Conservation (phyloP, 805 yeast genomes). For the Saccharomycopsis olivae region DNA sequence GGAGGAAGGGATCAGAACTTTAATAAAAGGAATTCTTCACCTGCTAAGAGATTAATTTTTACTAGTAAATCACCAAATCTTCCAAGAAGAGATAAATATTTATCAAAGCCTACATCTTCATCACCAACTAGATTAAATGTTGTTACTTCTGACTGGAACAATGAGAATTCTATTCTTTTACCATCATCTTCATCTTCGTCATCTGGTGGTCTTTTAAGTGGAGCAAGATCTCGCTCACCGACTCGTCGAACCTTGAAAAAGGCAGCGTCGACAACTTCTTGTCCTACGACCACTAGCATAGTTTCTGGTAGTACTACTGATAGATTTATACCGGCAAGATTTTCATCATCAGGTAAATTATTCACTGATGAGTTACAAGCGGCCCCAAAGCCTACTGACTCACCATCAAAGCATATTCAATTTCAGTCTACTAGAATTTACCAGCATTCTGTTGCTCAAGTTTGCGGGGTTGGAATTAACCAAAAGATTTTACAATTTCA, state of each 20-base stretch:
- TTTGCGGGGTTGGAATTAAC: conserved; percentile 81
- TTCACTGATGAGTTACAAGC: conserved; percentile 26
- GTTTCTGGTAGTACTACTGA: conserved; percentile 29
- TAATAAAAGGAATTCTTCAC: too few species aligned
- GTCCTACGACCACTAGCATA: too few species aligned
- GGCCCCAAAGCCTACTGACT: conserved; percentile 29
- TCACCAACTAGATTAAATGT: conserved; percentile 36
- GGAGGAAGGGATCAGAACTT: too few species aligned
- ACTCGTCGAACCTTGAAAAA: conserved; percentile 23
- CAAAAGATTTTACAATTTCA: conserved; percentile 78
- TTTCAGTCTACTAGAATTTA: conserved; percentile 39
- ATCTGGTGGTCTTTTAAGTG: conserved; percentile 20
- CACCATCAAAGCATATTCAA: conserved; percentile 33
- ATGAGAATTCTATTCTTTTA: conserved; percentile 12
- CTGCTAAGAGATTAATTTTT: conserved; percentile 6
- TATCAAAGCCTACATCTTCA: not conserved
- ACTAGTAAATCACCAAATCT: not conserved
- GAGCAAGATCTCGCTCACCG: conserved; percentile 19
- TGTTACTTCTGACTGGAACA: conserved; percentile 29
- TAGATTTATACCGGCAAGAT: conserved; percentile 52
- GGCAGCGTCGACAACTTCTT: conserved; percentile 19
- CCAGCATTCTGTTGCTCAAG: conserved; percentile 81
- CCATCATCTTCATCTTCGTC: conserved; percentile 11
- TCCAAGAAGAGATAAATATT: not conserved
- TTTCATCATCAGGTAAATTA: conserved; percentile 37